phyloP scores from a whole-genome alignment of 2,329 filamentous ascomycete genomes.

The Harringtonia lauricola region DNA sequence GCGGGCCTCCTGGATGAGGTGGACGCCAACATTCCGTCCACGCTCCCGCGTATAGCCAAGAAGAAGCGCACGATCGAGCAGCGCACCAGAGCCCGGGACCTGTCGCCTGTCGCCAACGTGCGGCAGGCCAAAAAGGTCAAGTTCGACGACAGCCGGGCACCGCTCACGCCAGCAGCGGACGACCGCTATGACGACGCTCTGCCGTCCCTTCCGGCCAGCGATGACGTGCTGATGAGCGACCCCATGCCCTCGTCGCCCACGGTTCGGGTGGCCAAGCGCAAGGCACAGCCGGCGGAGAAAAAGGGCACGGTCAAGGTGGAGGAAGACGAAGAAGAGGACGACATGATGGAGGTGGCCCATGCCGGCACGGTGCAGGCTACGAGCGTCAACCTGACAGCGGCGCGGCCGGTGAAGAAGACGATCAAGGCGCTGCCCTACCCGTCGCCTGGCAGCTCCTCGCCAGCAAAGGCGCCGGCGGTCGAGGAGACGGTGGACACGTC shows the following conservation, averaged over 20 bases:
- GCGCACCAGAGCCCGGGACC: conserved; percentile 59
- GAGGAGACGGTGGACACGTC: conserved; percentile 60
- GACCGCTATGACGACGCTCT: conserved; percentile 42
- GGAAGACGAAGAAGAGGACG: conserved; percentile 57
- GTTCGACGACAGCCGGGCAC: conserved; percentile 35
- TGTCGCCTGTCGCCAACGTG: conserved; percentile 59
- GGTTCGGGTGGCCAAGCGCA: conserved; percentile 66
- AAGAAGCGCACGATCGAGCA: conserved; percentile 64
- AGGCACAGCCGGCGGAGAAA: conserved; percentile 26
- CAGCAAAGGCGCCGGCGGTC: conserved; percentile 27
- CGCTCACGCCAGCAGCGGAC: conserved; percentile 37
- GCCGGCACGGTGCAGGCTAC: conserved; percentile 55
- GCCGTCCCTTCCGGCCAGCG: conserved; percentile 11
- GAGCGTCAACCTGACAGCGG: conserved; percentile 78
- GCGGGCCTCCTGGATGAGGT: conserved; percentile 77
- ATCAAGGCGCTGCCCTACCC: conserved; percentile 54
- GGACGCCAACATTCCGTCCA: conserved; percentile 56
- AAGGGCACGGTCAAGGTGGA: conserved; percentile 16
- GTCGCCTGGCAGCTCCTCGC: conserved; percentile 67
- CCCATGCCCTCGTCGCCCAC: conserved; percentile 76
- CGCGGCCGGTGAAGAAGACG: conserved; percentile 64
- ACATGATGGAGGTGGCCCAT: conserved; percentile 79
- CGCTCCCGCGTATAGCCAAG: conserved; percentile 45
- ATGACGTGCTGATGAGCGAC: conserved; percentile 70
- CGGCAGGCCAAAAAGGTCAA: conserved; percentile 49